Evolutionary conservation across 331 rosid genomes (phyloP), one percentile per base, ranked within the genome.

Genomic region (Acacia concinna): DNA sequence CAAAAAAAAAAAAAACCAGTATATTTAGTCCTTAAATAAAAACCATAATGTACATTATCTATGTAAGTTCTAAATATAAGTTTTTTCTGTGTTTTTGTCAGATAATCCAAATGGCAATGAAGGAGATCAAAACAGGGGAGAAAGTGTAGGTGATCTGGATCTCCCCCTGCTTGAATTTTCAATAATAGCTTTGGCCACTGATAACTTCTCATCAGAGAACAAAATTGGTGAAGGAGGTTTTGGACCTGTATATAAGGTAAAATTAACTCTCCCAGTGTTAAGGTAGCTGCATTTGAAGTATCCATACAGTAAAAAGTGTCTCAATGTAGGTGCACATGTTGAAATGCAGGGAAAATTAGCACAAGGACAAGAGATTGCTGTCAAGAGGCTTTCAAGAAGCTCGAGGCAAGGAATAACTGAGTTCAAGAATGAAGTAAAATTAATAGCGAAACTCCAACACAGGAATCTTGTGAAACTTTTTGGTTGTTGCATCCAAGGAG

Each of bases 161-260:
- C 57, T 69, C 14, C 74, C 59, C 14, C 18, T 69, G 6, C 27
- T 41, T 7, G 74, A 69, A 4, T 25, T 69, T 28, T 27, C 74
- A 14, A 69, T 25, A 15, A 6, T 69, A 25, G 38, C 13, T 27
- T 1, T 27, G 7, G 74, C 74, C 6, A 69, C 74, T 0, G 3
- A 43, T 44, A 25, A 44, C 38, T 69, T 69, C 40, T 69, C 74
- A 43, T 21, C 4, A 7, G 59, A 43, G 15, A 69, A 69, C 38
- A 69, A 69, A 40, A 27, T 69, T 6, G 74, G 74, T 14, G 74
- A 69, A 69, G 57, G 74, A 15, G 74, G 74, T 43, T 69, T 69
- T 25, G 74, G 74, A 27, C 74, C 59, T 27, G 74, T 69, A 27
- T 69, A 69, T 41, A 44, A 40, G 34, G 62, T 71, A 71, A 38